Evolutionary conservation across 768 basidiomycete species (phyloP), one percentile per base, ranked within the genome.

Genomic region (Phlegmacium glaucopus): DNA sequence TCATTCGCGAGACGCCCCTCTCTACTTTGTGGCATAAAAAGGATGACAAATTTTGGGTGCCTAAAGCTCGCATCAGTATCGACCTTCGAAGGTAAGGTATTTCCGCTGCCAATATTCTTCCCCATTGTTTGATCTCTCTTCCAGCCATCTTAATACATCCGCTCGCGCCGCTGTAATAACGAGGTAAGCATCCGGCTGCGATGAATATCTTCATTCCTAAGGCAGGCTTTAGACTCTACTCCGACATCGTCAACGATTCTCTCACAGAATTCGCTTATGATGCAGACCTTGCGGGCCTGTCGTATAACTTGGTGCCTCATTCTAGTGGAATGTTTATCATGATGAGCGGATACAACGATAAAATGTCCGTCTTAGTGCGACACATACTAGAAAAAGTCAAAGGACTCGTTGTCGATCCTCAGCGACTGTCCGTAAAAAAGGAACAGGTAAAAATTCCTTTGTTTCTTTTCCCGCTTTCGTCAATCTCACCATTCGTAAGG

Each of bases 11-110:
- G 64, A 88, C 83, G 0, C 69, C 79, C 0, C 57, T 85, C 22
- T 87, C 85, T 4, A 77, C 83, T 10, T 69, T 98, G 3, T 99
- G 95, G 94, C 82, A 94, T 69, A 99, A 99, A 74, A 94, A 94
- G 62, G 96, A 99, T 62, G 95, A 99, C 64, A 79, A 75, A 50
- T 99, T 96, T 72, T 95, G 92, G 88, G 82, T 95, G 9, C 96
- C 96, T 0, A 91, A 90, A 60, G 92, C 93, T 2, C 77, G 81
- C 51, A 77, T 87, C 16, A 69, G 85, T 47, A 75, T 97, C 45
- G 81, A 89, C 54, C 70, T 94, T 38, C 78, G 86, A 56, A 90
- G 81, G 90, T 87, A 61, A 16, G 68, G 58, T 32, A 27, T 11
- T 37, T 18, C 15, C 45, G 10, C 13, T 43, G 17, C 36, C 34